phyloP scores from a whole-genome alignment of 495 filamentous ascomycete species.

The Penicillium odoratum region DNA sequence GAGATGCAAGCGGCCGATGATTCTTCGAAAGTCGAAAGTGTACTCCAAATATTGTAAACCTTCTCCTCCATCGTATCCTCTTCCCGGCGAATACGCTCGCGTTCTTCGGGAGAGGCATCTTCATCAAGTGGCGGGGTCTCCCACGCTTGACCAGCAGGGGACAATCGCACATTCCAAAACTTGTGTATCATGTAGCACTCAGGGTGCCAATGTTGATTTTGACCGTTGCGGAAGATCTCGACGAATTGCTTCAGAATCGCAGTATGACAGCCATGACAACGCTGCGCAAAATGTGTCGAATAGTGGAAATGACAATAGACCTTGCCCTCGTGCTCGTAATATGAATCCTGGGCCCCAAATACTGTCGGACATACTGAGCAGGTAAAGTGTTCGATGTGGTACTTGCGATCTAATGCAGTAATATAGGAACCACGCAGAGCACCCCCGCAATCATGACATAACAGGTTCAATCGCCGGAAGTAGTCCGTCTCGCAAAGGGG shows the following conservation, averaged over 20 bases:
- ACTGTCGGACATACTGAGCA: constrained; percentile 96
- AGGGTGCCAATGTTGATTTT: constrained; percentile 99
- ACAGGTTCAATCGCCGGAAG: constrained; percentile 85
- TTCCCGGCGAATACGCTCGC: constrained; percentile 73
- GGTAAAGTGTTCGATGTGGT: constrained; percentile 99
- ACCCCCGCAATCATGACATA: constrained; percentile 90
- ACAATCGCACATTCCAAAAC: constrained; percentile 97
- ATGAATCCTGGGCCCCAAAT: constrained; percentile 96
- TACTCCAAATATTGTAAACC: constrained; percentile 97
- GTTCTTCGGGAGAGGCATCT: constrained; percentile 70
- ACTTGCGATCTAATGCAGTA: constrained; percentile 94
- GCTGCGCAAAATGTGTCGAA: constrained; percentile 94
- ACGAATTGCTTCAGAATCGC: constrained; percentile 99
- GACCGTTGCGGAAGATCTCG: constrained; percentile 94
- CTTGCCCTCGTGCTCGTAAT: constrained; percentile 95
- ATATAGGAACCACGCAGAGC: constrained; percentile 97
- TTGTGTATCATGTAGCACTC: constrained; percentile 99
- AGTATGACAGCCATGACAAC: constrained; percentile 94
- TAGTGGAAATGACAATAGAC: constrained; percentile 99
- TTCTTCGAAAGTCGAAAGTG: constrained; percentile 94
- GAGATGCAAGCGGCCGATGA: constrained; percentile 97
- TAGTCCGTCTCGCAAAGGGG: constrained; percentile 98
- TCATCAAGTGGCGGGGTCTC: constrained; percentile 51
- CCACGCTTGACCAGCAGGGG: constrained; percentile 52
- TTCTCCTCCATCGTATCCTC: constrained; percentile 98